Evolutionary conservation across 768 basidiomycete species (phyloP), one percentile per base, ranked within the genome.

Genomic region (Termitomyces sp.): DNA sequence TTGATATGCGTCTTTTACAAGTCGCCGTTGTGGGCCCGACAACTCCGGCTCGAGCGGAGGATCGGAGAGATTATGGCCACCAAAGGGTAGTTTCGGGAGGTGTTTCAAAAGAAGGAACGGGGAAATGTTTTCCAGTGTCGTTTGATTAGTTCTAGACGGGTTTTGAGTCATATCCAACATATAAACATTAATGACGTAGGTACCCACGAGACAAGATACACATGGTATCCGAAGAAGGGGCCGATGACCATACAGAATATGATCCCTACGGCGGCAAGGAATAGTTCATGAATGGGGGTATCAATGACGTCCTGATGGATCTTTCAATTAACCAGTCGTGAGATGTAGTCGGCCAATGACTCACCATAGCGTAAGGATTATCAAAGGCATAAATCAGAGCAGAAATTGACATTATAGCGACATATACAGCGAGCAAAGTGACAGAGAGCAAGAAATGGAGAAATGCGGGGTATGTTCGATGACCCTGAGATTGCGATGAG

Each of bases 391-490:
- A 87, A 69, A 75, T 78, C 36, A 91, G 74, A 39, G 83, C 83
- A 34, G 71, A 71, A 3, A 77, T 71, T 53, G 82, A 82, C 39
- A 92, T 65, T 16, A 70, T 59, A 56, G 82, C 79, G 39, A 88
- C 73, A 67, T 93, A 90, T 16, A 78, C 61, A 14, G 89, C 77
- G 40, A 91, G 79, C 7, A 87, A 63, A 9, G 85, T 86, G 45
- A 88, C 69, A 62, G 81, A 85, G 33, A 77, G 74, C 50, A 93
- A 76, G 67, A 93, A 89, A 69, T 92, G 90, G 51, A 93, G 74
- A 67, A 93, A 94, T 5, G 91, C 84, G 8, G 90, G 86, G 68
- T 93, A 92, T 40, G 89, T 93, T 67, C 91, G 79, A 71, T 91
- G 84, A 3, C 91, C 91, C 91, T 93, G 64, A 36, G 59, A 18